phyloP scores from a whole-genome alignment of 73 alveolate species.

The Tetrahymena malaccensis region DNA sequence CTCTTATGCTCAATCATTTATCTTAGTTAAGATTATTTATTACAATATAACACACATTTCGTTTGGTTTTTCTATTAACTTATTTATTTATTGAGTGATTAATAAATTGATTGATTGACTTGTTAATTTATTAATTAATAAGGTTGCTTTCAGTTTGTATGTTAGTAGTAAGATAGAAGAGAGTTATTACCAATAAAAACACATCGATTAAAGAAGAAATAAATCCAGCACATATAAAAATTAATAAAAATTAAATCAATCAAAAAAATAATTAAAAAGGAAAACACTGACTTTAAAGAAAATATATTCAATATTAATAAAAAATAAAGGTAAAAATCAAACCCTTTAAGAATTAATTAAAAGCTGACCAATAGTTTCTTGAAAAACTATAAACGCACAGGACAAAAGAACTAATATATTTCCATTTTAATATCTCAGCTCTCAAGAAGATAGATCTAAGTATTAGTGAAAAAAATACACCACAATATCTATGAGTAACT shows the following conservation, averaged over 20 bases:
- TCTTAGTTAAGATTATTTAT: not conserved
- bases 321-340: not conserved
- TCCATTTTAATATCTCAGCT: not conserved
- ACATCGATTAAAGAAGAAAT: not conserved
- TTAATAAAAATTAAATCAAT: not conserved
- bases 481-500: not conserved
- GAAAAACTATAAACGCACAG: not conserved
- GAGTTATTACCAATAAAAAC: not conserved
- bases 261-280: not conserved
- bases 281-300: not conserved
- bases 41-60: not conserved
- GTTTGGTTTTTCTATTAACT: too few species aligned
- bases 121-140: too few species aligned
- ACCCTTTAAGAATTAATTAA: not conserved
- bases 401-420: too few species aligned
- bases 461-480: not conserved
- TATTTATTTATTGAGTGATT: not conserved
- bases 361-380: not conserved
- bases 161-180: not conserved
- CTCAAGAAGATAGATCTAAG: not conserved
- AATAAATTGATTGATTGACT: not conserved
- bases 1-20: not conserved
- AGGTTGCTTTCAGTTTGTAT: not conserved
- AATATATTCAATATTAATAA: not conserved
- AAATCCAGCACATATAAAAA: not conserved